Percentiles rank a stretch among this genome's conserved stretches.
These are phyloP conservation scores for Kwoniella bestiolae DNA, from an alignment of 768 basidiomycete genomes.

Conservation along the genomic window DNA sequence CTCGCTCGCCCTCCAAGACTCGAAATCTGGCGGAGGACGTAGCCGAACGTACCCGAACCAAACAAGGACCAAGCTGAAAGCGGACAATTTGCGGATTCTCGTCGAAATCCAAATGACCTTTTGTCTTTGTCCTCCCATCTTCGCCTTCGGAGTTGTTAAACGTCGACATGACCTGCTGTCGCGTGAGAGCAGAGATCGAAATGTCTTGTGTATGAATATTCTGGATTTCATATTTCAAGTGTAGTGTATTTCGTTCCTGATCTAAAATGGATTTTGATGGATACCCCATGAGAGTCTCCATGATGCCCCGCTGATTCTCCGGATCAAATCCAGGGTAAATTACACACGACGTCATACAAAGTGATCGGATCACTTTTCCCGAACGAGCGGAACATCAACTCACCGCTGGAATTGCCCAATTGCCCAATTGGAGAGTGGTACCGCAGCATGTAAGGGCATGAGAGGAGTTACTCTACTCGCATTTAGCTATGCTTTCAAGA, in stretches of 20 bases:
- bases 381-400: neutral
- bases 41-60: constrained; percentile 12
- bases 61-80: neutral
- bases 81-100: neutral
- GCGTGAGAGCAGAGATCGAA: too few species aligned
- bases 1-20: neutral
- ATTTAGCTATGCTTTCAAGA: too few species aligned
- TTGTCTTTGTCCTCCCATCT: too few species aligned
- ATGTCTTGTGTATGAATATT: too few species aligned
- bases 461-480: too few species aligned
- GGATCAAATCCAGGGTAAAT: neutral
- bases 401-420: too few species aligned
- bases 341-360: neutral
- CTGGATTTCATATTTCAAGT: too few species aligned
- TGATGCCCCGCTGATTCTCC: constrained; percentile 12
- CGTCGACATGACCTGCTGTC: too few species aligned
- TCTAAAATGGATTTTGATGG: neutral
- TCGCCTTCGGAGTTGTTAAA: too few species aligned
- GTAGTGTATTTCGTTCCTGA: neutral
- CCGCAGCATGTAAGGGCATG: too few species aligned
- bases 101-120: too few species aligned
- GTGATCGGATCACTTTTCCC: neutral
- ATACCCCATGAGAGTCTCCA: neutral
- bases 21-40: neutral
- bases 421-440: too few species aligned